A percentile compares a stretch with the other conserved stretches of the same genome.
These are phyloP conservation scores for Penicillium psychrofluorescens DNA, from an alignment of 495 filamentous ascomycete species.

Conservation along the genomic window DNA sequence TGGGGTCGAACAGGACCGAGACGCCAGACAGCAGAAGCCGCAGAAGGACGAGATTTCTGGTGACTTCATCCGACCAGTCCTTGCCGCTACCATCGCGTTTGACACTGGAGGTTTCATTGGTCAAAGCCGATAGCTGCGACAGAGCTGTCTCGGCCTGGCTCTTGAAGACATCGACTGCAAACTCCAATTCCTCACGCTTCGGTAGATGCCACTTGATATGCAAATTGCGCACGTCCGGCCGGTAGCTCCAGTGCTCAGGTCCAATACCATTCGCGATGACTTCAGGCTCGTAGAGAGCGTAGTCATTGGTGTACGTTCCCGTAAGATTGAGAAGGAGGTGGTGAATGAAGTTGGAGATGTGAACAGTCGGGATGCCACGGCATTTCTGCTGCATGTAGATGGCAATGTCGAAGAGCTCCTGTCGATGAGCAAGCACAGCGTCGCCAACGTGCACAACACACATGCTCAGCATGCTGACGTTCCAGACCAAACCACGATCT, in stretches of 20 bases:
- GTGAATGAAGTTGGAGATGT: slow-evolving; percentile 96
- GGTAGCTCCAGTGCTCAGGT: slow-evolving; percentile 72
- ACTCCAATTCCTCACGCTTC: slow-evolving; percentile 67
- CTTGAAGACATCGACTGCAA: slow-evolving; percentile 82
- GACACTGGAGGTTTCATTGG: slow-evolving; percentile 71
- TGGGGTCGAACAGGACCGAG: slow-evolving; percentile 78
- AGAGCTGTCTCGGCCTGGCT: slow-evolving; percentile 66
- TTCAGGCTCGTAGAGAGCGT: slow-evolving; percentile 70
- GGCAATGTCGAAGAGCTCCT: slow-evolving; percentile 85
- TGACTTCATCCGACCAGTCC: slow-evolving; percentile 96
- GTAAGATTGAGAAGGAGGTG: slow-evolving; percentile 97
- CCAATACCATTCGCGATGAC: slow-evolving; percentile 49
- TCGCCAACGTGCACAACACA: slow-evolving; percentile 92
- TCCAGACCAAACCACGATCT: slow-evolving; percentile 91
- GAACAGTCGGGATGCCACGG: slow-evolving; percentile 84
- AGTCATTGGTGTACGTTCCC: slow-evolving; percentile 85
- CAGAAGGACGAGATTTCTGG: slow-evolving; percentile 78
- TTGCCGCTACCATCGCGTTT: slow-evolving; percentile 93
- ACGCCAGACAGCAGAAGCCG: slow-evolving; percentile 82
- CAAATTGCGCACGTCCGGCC: slow-evolving; percentile 60
- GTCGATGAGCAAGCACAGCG: slow-evolving; percentile 77
- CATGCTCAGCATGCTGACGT: slow-evolving; percentile 97
- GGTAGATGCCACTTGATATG: slow-evolving; percentile 90
- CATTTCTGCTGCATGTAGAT: slow-evolving; percentile 94
- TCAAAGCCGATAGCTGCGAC: slow-evolving; percentile 63